phyloP scores from a whole-genome alignment of 169 alveolate genomes.

The Plasmodium coatneyi region DNA sequence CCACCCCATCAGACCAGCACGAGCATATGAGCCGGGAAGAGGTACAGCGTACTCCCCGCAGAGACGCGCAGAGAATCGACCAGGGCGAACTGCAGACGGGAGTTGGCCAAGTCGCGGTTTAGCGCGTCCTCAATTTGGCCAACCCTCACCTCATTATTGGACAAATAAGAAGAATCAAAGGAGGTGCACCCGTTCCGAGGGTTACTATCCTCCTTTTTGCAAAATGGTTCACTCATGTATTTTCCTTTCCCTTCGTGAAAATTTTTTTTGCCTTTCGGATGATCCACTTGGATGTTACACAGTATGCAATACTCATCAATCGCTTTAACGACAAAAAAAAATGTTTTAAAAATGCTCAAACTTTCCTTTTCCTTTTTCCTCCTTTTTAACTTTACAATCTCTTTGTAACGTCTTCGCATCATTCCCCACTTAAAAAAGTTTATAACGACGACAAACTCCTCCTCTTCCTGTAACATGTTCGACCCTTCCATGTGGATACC shows the following conservation, averaged over 20 bases:
- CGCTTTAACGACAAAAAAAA: conserved; percentile 36
- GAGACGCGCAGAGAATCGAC: conserved; percentile 38
- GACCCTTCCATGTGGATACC: conserved; percentile 34
- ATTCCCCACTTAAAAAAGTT: conserved; percentile 54
- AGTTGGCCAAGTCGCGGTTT: conserved; percentile 4
- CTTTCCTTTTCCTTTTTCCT: conserved; percentile 11
- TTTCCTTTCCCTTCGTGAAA: neutral
- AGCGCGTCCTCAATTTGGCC: conserved; percentile 21
- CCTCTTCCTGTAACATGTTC: conserved; percentile 12
- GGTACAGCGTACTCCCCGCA: neutral
- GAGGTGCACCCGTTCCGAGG: neutral
- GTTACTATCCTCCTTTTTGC: neutral
- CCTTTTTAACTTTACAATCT: conserved; percentile 41
- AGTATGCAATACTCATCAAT: conserved; percentile 34
- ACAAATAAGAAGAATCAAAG: neutral
- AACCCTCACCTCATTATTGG: conserved; percentile 3
- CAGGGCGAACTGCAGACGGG: conserved; percentile 29
- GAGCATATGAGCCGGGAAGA: conserved; percentile 31
- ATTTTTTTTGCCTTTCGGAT: neutral
- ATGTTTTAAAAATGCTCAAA: conserved; percentile 1
- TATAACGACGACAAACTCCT: conserved; percentile 12
- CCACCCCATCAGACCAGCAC: conserved; percentile 1
- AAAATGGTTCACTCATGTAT: neutral
- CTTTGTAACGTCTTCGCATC: conserved; percentile 26
- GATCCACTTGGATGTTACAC: conserved; percentile 25